Conservation (phyloP, 2,329 filamentous ascomycete genomes). For the Fusarium sp. region DNA sequence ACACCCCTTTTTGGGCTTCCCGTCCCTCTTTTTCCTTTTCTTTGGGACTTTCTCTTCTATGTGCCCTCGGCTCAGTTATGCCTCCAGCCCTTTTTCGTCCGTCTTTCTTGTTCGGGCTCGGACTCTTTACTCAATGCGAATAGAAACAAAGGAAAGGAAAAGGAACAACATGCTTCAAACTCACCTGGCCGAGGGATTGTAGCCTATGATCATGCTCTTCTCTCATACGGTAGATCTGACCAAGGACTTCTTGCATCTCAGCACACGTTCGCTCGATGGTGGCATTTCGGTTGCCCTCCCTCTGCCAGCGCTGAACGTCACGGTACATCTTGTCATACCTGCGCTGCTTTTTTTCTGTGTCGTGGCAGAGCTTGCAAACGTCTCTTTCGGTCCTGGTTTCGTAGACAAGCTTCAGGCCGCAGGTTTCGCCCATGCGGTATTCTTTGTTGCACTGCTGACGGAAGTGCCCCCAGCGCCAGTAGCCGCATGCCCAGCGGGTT, state of each 20-base stretch:
- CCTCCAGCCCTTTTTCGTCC: background rate
- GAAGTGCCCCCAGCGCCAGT: slow-evolving; percentile 96
- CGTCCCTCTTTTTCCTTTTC: slow-evolving; percentile 23
- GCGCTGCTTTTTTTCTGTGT: slow-evolving; percentile 85
- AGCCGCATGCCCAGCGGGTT: slow-evolving; percentile 83
- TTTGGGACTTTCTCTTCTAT: slow-evolving; percentile 4
- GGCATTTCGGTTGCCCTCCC: slow-evolving; percentile 76
- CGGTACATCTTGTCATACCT: slow-evolving; percentile 76
- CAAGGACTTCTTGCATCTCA: slow-evolving; percentile 72
- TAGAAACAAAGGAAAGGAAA: background rate
- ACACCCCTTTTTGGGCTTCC: slow-evolving; percentile 26
- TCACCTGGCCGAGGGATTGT: slow-evolving; percentile 43
- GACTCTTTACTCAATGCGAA: background rate
- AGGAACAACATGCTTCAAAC: slow-evolving; percentile 12
- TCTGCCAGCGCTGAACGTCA: slow-evolving; percentile 79
- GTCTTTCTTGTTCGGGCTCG: background rate
- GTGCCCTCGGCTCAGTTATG: background rate
- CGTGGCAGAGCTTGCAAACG: slow-evolving; percentile 85
- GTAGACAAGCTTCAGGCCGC: slow-evolving; percentile 90
- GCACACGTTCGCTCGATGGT: slow-evolving; percentile 75
- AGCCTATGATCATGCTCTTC: slow-evolving; percentile 50
- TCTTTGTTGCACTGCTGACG: slow-evolving; percentile 92
- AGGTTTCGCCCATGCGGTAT: slow-evolving; percentile 95
- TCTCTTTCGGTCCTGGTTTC: slow-evolving; percentile 69
- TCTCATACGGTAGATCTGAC: slow-evolving; percentile 63